Evolutionary conservation across 1,139 yeast species (phyloP), one percentile per base, ranked within the genome.

Genomic region (Yamadazyma dendronema): DNA sequence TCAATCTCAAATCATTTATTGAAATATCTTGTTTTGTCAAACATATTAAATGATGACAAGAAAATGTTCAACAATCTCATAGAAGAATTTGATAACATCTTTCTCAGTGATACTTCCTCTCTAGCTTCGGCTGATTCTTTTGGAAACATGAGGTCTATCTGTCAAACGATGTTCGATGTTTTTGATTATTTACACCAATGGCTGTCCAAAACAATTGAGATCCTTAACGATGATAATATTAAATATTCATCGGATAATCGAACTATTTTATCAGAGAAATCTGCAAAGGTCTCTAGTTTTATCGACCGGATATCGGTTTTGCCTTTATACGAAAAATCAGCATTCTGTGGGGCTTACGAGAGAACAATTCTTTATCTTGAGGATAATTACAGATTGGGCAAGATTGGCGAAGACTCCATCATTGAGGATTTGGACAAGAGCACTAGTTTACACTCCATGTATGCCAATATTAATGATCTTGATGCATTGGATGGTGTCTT

Each of bases 401-500:
- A 61, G 24, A 64, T 66, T 31, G 65, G 61, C 17, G 62, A 62
- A 4, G 53, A 44, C 7, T 45, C 52, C 32, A 53, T 54, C 24
- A 50, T 65, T 16, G 63, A 54, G 9, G 51, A 62, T 33, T 44
- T 67, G n/a, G 65, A 69, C 17, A 67, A 78, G 37, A 71, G 77
- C 9, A 56, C 68, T 2, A 74, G 81, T 3, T 61, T 94, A 23
- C 90, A 88, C 52, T 75, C 76, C 21, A 85, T 90, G 69, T 94
- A 92, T 57, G 84, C 95, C 4, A 84, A 77, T 41, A 79, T 92
- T 39, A 90, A 89, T 52, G 98, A 94, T 56, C 76, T 84, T 31
- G 99, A 94, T 63, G 82, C 96, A 0, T 69, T 94, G 31, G 92
- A 87, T 56, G 99, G 98, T 14, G 79, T 88, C 3, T 64, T 92